phyloP scores from a whole-genome alignment of 257 asterid species.

The Lycium barbarum region DNA sequence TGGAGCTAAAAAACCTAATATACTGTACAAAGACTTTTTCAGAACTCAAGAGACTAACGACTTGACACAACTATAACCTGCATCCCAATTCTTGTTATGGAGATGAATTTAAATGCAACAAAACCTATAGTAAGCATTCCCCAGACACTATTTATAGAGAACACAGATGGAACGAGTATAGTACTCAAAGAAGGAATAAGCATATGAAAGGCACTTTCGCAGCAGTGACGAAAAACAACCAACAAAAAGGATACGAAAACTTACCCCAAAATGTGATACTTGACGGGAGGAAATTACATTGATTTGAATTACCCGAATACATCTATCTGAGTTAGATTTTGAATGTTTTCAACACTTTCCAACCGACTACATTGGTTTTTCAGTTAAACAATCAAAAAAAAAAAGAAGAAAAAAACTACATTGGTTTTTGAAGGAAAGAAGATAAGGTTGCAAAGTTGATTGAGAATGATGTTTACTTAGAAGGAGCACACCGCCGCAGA shows the following conservation, averaged over 20 bases:
- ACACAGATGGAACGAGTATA: not conserved
- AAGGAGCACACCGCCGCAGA: not conserved
- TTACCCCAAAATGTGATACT: not conserved
- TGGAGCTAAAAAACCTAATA: conserved; percentile 19
- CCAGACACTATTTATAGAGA: not conserved
- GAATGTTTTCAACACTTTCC: not conserved
- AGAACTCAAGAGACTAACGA: conserved; percentile 12
- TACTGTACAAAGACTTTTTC: conserved; percentile 5
- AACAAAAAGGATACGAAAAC: not conserved
- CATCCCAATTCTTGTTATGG: conserved; percentile 17
- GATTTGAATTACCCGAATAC: not conserved
- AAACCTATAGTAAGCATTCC: conserved; percentile 25
- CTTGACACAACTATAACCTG: conserved; percentile 16
- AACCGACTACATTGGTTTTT: not conserved
- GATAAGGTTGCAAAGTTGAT: not conserved
- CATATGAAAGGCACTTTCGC: conserved; percentile 7
- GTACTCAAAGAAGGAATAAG: conserved; percentile 12
- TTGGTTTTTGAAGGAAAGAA: conserved; percentile 6
- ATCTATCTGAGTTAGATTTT: not conserved
- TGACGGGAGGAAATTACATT: not conserved
- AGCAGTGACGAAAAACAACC: not conserved
- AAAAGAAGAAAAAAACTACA: not conserved
- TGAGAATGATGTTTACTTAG: conserved; percentile 17
- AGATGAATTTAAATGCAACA: not conserved
- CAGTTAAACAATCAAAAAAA: not conserved